Conservation (phyloP, 371 early-diverging fungal genomes). For the Apophysomyces sp. region DNA sequence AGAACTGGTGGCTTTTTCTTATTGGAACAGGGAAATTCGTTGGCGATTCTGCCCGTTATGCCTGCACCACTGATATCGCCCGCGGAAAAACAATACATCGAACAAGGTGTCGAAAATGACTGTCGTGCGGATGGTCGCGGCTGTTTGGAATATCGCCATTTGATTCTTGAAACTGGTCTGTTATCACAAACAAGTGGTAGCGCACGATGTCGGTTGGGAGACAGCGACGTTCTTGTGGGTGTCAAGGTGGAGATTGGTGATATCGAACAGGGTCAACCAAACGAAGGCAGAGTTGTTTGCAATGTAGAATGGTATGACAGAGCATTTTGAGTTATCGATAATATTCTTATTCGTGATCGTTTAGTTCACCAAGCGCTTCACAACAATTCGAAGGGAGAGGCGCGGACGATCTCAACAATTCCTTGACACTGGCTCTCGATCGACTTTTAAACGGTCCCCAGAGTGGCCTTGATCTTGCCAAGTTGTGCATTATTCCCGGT, state of each 20-base stretch:
- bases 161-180: conserved; percentile 77
- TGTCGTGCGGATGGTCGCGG: conserved; percentile 89
- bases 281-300: conserved; percentile 75
- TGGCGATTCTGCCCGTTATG: conserved; percentile 15
- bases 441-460: conserved; percentile 79
- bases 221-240: conserved; percentile 90
- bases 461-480: conserved; percentile 81
- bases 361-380: conserved; percentile 76
- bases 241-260: conserved; percentile 88
- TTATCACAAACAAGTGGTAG: conserved; percentile 89
- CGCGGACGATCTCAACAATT: conserved; percentile 81
- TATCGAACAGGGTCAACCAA: conserved; percentile 56
- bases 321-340: background rate
- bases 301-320: conserved; percentile 78
- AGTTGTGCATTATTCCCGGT: conserved; percentile 88
- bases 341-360: background rate
- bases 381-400: conserved; percentile 81
- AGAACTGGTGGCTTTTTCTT: background rate
- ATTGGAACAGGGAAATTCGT: background rate
- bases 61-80: conserved; percentile 64
- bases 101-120: conserved; percentile 76
- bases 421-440: conserved; percentile 77
- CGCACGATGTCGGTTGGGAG: conserved; percentile 77
- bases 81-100: conserved; percentile 82
- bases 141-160: conserved; percentile 74